Evolutionary conservation across 2,329 filamentous ascomycete genomes (phyloP).

Genomic region (Diaporthe sp.): DNA sequence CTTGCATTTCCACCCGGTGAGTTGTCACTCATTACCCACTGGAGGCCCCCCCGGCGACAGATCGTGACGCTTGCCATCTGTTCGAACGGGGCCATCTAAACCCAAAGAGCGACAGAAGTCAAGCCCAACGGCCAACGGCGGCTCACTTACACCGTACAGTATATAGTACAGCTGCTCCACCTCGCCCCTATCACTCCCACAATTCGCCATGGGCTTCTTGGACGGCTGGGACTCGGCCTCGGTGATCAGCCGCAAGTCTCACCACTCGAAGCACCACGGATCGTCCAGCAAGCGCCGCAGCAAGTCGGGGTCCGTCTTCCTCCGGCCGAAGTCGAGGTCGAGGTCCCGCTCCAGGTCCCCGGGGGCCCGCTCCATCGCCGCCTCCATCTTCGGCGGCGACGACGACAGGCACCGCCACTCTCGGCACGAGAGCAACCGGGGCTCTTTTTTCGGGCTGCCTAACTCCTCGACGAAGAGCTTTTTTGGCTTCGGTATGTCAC

Average conservation of each 20-base stretch:
- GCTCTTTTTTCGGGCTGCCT: constrained; percentile 63
- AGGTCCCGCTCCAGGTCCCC: constrained; percentile 55
- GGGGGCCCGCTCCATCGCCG: constrained; percentile 53
- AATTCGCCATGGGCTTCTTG: constrained; percentile 50
- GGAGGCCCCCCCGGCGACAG: constrained; percentile 25
- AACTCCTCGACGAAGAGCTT: constrained; percentile 60
- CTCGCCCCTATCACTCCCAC: background rate
- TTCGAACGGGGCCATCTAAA: constrained; percentile 14
- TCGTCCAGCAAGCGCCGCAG: constrained; percentile 47
- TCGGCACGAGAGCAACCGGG: constrained; percentile 55
- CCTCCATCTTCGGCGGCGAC: constrained; percentile 60
- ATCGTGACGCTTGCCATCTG: constrained; percentile 20
- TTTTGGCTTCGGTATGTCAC: constrained; percentile 58
- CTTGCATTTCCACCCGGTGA: constrained; percentile 32
- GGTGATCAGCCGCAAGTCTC: constrained; percentile 47
- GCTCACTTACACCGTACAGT: constrained; percentile 12
- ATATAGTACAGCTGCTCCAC: background rate
- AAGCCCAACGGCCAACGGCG: background rate
- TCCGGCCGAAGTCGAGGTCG: constrained; percentile 48
- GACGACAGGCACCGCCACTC: constrained; percentile 46
- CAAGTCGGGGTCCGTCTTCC: constrained; percentile 37
- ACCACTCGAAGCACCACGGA: constrained; percentile 41
- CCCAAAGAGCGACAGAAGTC: constrained; percentile 11
- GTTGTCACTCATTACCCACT: constrained; percentile 19
- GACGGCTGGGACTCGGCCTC: constrained; percentile 50